These are phyloP conservation scores for Aspergillus diversus DNA, from an alignment of 495 filamentous ascomycete species.

Conservation along the genomic window DNA sequence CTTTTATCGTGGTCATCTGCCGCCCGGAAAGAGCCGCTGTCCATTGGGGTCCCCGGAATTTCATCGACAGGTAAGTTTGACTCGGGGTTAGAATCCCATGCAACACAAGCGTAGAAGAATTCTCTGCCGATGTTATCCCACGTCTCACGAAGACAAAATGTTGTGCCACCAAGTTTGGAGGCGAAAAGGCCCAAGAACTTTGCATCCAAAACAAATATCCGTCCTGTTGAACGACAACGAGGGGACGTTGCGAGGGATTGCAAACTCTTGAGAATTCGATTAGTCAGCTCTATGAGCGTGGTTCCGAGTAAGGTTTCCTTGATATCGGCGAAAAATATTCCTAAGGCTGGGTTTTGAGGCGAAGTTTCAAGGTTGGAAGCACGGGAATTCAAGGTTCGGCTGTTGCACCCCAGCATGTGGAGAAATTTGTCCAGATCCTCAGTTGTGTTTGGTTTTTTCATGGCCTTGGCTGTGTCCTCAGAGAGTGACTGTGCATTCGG, in stretches of 20 bases:
- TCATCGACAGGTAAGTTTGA: constrained; percentile 4
- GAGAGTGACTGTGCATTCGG: neutral
- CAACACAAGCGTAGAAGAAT: constrained; percentile 42
- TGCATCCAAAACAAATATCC: constrained; percentile 41
- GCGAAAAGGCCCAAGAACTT: constrained; percentile 26
- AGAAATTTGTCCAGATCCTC: constrained; percentile 8
- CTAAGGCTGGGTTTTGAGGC: constrained; percentile 4
- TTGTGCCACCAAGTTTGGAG: constrained; percentile 19
- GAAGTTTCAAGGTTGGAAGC: neutral
- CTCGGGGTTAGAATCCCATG: constrained; percentile 25
- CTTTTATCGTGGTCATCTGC: too few species aligned
- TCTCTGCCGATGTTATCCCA: constrained; percentile 36
- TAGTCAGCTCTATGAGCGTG: constrained; percentile 31
- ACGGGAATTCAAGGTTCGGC: neutral
- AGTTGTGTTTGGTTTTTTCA: neutral
- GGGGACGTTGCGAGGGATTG: neutral
- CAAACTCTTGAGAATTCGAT: constrained; percentile 20
- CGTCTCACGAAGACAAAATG: constrained; percentile 33
- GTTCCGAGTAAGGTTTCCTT: constrained; percentile 24
- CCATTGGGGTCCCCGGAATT: constrained; percentile 20
- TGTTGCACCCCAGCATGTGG: neutral
- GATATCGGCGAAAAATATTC: constrained; percentile 14
- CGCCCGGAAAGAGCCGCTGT: neutral
- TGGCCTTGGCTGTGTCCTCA: neutral
- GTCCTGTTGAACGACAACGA: constrained; percentile 23